A percentile compares a stretch with the other conserved stretches of the same genome.
Evolutionary conservation across 2,329 filamentous ascomycete species (phyloP).

Genomic region (Ophiostoma pallidulum): DNA sequence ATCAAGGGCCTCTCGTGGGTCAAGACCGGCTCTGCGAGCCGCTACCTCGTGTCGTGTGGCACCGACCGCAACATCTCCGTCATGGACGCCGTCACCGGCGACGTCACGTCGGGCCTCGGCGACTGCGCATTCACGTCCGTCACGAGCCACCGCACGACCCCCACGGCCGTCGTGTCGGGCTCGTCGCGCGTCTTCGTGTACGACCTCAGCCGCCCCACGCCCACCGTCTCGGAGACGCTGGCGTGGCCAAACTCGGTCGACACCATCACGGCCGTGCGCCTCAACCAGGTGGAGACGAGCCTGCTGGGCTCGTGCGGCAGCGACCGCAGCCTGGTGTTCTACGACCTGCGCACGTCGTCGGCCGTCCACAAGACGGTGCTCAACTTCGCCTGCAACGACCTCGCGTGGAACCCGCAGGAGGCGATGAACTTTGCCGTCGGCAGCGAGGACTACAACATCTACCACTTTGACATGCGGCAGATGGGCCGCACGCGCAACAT

Average conservation of each 20-base stretch:
- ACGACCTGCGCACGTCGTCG: slow-evolving; percentile 80
- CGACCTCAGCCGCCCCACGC: slow-evolving; percentile 12
- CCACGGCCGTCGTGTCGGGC: slow-evolving; percentile 16
- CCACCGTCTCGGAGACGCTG: slow-evolving; percentile 16
- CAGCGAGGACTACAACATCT: slow-evolving; percentile 85
- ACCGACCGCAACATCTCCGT: slow-evolving; percentile 82
- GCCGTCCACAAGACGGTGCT: slow-evolving; percentile 75
- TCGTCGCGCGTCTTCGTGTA: slow-evolving; percentile 17
- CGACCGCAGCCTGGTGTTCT: slow-evolving; percentile 80
- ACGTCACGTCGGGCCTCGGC: slow-evolving; percentile 77
- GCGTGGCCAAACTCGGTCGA: slow-evolving; percentile 46
- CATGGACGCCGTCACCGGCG: slow-evolving; percentile 81
- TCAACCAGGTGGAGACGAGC: slow-evolving; percentile 91
- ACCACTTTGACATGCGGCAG: slow-evolving; percentile 84
- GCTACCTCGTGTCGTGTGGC: slow-evolving; percentile 45
- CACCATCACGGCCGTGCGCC: slow-evolving; percentile 78
- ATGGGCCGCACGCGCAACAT: slow-evolving; percentile 19
- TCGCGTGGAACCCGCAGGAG: slow-evolving; percentile 86
- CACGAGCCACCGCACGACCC: slow-evolving; percentile 17
- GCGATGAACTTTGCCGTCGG: slow-evolving; percentile 67
- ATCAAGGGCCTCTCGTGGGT: slow-evolving; percentile 88
- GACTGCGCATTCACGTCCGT: slow-evolving; percentile 62
- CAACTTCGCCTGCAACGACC: slow-evolving; percentile 70
- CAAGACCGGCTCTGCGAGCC: slow-evolving; percentile 48
- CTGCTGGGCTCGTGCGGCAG: slow-evolving; percentile 77